Conservation (phyloP, 202 grass and related monocot species). For the Cymbopogon flexuosus region DNA sequence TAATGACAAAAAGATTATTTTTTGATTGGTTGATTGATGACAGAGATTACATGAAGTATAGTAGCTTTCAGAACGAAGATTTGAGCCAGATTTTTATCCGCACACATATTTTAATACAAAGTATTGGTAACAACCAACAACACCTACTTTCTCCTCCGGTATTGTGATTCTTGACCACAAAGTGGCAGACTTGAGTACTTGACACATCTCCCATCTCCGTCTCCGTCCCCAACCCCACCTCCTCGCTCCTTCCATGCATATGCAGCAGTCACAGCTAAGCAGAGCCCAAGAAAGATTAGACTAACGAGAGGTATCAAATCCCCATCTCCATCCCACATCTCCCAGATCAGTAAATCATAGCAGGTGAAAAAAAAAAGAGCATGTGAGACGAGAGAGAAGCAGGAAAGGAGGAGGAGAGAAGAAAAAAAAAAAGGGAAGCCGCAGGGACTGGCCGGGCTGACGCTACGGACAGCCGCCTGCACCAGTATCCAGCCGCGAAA, state of each 20-base stretch:
- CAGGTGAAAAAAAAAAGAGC: not conserved
- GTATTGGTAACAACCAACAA: not conserved
- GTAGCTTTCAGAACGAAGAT: not conserved
- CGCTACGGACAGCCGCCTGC: conserved; percentile 7
- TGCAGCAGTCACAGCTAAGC: not conserved
- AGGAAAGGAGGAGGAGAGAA: not conserved
- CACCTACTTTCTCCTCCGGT: not conserved
- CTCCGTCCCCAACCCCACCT: not conserved
- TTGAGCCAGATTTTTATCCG: not conserved
- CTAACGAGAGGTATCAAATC: conserved; percentile 15
- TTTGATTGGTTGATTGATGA: no score
- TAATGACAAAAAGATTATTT: not conserved
- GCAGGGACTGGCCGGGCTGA: not conserved
- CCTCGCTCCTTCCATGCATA: conserved; percentile 14
- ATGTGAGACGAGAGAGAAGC: conserved; percentile 9
- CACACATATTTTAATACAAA: not conserved
- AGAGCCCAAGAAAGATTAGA: not conserved
- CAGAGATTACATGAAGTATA: no score
- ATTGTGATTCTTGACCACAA: conserved; percentile 14
- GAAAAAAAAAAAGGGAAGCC: not conserved
- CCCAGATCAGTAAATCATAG: not conserved
- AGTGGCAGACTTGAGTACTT: not conserved
- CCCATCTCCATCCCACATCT: not conserved
- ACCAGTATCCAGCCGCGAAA: conserved; percentile 14
- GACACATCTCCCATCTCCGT: not conserved